Percentiles rank a stretch among this genome's conserved stretches.
phyloP scores from a whole-genome alignment of 1,284 basidiomycete genomes.

The Clitocybe nebularis region DNA sequence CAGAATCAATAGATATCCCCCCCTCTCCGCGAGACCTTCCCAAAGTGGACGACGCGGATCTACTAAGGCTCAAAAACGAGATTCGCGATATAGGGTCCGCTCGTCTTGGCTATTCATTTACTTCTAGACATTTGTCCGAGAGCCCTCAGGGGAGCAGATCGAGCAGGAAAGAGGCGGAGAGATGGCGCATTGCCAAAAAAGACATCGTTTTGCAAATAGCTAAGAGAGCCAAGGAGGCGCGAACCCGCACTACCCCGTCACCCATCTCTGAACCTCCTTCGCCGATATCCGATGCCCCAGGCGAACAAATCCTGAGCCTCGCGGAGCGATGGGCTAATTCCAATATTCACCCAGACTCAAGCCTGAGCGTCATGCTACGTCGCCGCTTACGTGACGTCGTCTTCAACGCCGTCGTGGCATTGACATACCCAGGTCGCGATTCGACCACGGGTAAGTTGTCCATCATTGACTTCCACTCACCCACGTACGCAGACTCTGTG shows the following conservation, averaged over 20 bases:
- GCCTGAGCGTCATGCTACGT: constrained; percentile 56
- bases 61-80: constrained; percentile 68
- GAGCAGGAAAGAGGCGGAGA: constrained; percentile 34
- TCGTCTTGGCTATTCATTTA: constrained; percentile 53
- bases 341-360: constrained; percentile 53
- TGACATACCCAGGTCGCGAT: constrained; percentile 44
- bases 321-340: constrained; percentile 63
- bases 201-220: constrained; percentile 68
- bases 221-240: constrained; percentile 50
- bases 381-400: constrained; percentile 62
- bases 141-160: constrained; percentile 12
- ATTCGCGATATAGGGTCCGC: constrained; percentile 71
- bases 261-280: constrained; percentile 17
- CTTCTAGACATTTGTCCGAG: constrained; percentile 23
- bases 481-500: constrained; percentile 13
- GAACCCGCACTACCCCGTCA: constrained; percentile 16
- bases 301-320: constrained; percentile 47
- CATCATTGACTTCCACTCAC: constrained; percentile 21
- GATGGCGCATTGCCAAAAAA: constrained; percentile 47
- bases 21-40: constrained; percentile 22
- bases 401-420: constrained; percentile 52
- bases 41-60: constrained; percentile 42
- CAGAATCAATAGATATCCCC: constrained; percentile 29
- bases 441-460: constrained; percentile 24
- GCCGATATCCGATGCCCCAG: constrained; percentile 35